Evolutionary conservation across 139 green algal species (phyloP), one percentile per base, ranked within the genome.

Genomic region (Coelastrella sp.): DNA sequence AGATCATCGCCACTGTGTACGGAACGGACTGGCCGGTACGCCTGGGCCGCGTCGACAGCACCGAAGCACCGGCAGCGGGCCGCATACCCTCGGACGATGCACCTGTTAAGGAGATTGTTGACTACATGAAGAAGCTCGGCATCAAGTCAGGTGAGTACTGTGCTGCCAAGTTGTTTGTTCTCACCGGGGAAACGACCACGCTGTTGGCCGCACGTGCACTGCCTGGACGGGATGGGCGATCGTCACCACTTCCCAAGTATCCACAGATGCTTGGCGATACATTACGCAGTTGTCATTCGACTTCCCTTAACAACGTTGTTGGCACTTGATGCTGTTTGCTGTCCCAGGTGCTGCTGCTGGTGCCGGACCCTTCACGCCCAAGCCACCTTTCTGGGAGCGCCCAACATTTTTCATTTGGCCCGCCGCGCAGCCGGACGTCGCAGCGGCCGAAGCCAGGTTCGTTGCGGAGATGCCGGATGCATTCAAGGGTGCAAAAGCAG

Each of bases 301-400:
- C n/a, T n/a, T n/a, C n/a, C n/a, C n/a, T n/a, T n/a, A n/a, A n/a
- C n/a, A n/a, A n/a, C n/a, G n/a, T n/a, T n/a, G n/a, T n/a, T n/a
- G n/a, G n/a, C n/a, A n/a, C n/a, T n/a, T 73, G 64, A 38, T 48
- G 64, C 64, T 23, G n/a, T n/a, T 41, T 73, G n/a, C 3, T 51
- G 35, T 34, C 67, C 17, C 35, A 57, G 9, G 7, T 57, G 27
- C 27, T 69, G 27, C 30, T 59, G 59, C 76, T 35, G 80, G 72
- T 51, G 41, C 48, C 15, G 90, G 91, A 21, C 86, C 88, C 38
- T 94, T 95, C 85, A 77, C 90, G 11, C 59, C 89, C 80, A 96
- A 95, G 87, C 83, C 92, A 8, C 91, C 93, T 2, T 96, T 98
- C 88, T 95, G 88, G 87, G 91, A 96, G 79, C 84, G 89, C 34